Base-by-base conservation (phyloP, 2,329 filamentous ascomycete species). In the Hypoxylon sp. region DNA sequence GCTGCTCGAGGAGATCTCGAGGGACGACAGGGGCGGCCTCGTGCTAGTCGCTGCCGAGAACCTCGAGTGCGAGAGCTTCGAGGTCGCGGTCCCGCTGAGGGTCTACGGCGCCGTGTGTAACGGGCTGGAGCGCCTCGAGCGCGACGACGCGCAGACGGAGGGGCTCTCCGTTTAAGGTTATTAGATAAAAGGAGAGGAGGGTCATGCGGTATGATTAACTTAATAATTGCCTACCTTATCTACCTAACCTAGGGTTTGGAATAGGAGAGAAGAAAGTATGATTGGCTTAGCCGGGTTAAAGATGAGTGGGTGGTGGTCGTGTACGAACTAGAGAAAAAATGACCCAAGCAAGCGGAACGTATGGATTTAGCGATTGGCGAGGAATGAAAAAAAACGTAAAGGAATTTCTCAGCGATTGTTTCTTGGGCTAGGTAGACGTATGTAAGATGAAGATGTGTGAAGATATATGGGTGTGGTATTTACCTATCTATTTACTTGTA, bases 31-130 rank as follows among this genome's bases (percentile, higher is more conserved):
- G 43, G 92, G 92, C 1, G 86, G 89, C 0, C 77, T 86, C 22
- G 85, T 95, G 13, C 82, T 94, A 53, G 91, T 93, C 15, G 91
- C 92, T 0, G 87, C 90, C 52, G 92, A 97, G 79, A 88, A 88
- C 66, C 73, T 97, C 53, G 85, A 89, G 7, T 94, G 92, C 71
- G 93, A 97, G 80, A 96, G 91, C 71, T 97, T 97, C 77, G 93
- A 97, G 77, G 91, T 97, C 47, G 87, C 89, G 32, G 92, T 97
- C 47, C 93, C 93, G 24, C 80, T 97, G 68, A 87, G 88, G 52
- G 91, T 97, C 8, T 97, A 96, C 73, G 88, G 88, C 41, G 85
- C 86, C 17, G 82, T 86, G 34, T 84, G 84, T 61, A 84, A 80
- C 54, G 85, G 85, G 6, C 73, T 88, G 60, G 86, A 87, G 74